Conservation (phyloP, 305 asterid genomes). For the Fraxinus latifolia region DNA sequence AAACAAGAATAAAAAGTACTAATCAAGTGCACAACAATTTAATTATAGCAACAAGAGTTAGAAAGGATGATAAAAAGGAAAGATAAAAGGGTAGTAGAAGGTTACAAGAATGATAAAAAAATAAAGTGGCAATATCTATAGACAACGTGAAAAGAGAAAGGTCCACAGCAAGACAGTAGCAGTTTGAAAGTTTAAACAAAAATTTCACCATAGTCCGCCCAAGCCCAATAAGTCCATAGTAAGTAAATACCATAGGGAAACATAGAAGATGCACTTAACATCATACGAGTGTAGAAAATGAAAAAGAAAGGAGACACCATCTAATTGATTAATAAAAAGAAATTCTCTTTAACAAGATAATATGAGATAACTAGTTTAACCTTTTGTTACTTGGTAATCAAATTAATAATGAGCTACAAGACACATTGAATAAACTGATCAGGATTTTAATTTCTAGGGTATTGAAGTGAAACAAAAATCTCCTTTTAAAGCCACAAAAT, state of each 20-base stretch:
- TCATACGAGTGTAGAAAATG: neutral
- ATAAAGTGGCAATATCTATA: neutral
- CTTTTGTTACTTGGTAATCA: neutral
- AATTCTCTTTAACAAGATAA: neutral
- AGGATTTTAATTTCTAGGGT: neutral
- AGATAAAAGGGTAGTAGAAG: neutral
- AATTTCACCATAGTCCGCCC: neutral
- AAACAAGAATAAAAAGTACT: neutral
- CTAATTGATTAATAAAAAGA: neutral
- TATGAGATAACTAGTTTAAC: neutral
- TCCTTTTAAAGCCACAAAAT: neutral
- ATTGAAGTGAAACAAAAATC: neutral
- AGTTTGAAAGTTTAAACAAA: neutral
- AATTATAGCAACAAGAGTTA: conserved; percentile 27
- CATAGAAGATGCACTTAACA: neutral
- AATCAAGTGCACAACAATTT: neutral
- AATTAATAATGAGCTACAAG: neutral
- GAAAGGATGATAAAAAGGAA: neutral
- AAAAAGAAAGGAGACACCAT: neutral
- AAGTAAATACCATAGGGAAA: neutral
- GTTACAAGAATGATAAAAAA: neutral
- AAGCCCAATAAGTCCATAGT: neutral
- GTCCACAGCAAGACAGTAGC: neutral
- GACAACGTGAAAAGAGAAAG: neutral
- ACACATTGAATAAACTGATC: neutral